A percentile compares a stretch with the other conserved stretches of the same genome.
Conservation (phyloP, 2,329 filamentous ascomycete species). For the Seiridium unicorne region DNA sequence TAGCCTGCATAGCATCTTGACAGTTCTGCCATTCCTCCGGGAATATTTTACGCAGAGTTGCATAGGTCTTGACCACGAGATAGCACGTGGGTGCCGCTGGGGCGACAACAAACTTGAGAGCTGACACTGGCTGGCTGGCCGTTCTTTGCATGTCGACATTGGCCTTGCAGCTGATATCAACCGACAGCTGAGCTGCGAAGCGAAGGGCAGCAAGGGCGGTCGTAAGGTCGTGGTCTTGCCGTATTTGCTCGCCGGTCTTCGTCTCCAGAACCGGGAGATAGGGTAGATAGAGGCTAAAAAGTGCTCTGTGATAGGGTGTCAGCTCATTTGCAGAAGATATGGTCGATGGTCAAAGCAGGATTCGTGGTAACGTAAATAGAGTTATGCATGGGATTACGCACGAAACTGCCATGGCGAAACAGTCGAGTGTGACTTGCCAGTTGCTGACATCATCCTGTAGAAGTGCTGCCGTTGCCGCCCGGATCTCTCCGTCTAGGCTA, state of each 20-base stretch:
- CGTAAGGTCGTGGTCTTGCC: conserved; percentile 17
- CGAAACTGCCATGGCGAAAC: conserved; percentile 31
- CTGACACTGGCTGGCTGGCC: background rate
- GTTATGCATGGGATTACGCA: conserved; percentile 11
- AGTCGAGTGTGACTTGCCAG: conserved; percentile 29
- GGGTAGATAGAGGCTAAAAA: conserved; percentile 30
- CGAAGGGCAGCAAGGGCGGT: conserved; percentile 27
- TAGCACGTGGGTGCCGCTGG: conserved; percentile 31
- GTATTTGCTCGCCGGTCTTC: conserved; percentile 11
- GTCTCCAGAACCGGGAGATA: conserved; percentile 26
- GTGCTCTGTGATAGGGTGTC: conserved; percentile 13
- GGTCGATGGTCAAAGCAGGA: too few species aligned
- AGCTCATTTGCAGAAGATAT: background rate
- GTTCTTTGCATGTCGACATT: conserved; percentile 20
- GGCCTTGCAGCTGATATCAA: conserved; percentile 30
- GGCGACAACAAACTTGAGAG: conserved; percentile 21
- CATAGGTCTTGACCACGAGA: conserved; percentile 25
- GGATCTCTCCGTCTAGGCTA: conserved; percentile 27
- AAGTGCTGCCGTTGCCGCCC: conserved; percentile 22
- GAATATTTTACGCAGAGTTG: conserved; percentile 25
- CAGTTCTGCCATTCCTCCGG: conserved; percentile 23
- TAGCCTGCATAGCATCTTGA: conserved; percentile 26
- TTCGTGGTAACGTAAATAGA: too few species aligned
- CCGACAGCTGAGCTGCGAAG: conserved; percentile 31
- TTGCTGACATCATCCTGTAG: conserved; percentile 21